Conservation (phyloP, 2,329 filamentous ascomycete genomes). For the Fusarium humuli region DNA sequence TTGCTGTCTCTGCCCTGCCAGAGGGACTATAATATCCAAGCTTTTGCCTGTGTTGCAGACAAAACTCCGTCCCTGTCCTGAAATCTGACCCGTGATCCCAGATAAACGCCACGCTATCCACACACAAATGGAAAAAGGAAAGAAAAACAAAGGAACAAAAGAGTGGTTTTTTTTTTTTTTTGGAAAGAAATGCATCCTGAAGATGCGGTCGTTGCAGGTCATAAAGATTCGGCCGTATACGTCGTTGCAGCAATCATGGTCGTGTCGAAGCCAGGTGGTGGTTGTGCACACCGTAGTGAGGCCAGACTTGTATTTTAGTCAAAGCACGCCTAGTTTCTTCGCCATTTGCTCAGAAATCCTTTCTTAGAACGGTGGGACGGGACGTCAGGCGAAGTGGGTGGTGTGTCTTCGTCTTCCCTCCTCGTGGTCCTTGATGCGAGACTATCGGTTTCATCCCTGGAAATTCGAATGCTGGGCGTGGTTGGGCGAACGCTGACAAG, state of each 20-base stretch:
- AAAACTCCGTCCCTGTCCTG: constrained; percentile 4
- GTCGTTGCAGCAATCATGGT: constrained; percentile 30
- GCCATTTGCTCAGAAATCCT: constrained; percentile 44
- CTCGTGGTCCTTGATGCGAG: constrained; percentile 45
- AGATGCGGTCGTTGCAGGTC: constrained; percentile 39
- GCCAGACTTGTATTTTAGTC: constrained; percentile 13
- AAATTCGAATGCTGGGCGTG: constrained; percentile 49
- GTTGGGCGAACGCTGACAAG: constrained; percentile 48
- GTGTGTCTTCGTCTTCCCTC: constrained; percentile 50
- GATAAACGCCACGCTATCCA: constrained; percentile 42
- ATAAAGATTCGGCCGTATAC: constrained; percentile 37
- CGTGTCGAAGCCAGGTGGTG: constrained; percentile 18
- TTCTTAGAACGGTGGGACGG: constrained; percentile 47
- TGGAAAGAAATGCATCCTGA: constrained; percentile 19
- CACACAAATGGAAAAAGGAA: constrained; percentile 20
- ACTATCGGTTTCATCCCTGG: constrained; percentile 57
- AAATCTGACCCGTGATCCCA: constrained; percentile 10
- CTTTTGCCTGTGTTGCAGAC: constrained; percentile 16
- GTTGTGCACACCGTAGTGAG: constrained; percentile 6
- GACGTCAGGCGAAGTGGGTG: constrained; percentile 53
- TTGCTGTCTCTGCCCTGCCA: constrained; percentile 40
- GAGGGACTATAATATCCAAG: constrained; percentile 36
- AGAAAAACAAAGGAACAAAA: constrained; percentile 6
- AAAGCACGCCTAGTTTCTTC: constrained; percentile 34
- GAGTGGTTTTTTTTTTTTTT: neutral